Conservation (phyloP, 148 eudicot genomes). For the Oxyria digyna region DNA sequence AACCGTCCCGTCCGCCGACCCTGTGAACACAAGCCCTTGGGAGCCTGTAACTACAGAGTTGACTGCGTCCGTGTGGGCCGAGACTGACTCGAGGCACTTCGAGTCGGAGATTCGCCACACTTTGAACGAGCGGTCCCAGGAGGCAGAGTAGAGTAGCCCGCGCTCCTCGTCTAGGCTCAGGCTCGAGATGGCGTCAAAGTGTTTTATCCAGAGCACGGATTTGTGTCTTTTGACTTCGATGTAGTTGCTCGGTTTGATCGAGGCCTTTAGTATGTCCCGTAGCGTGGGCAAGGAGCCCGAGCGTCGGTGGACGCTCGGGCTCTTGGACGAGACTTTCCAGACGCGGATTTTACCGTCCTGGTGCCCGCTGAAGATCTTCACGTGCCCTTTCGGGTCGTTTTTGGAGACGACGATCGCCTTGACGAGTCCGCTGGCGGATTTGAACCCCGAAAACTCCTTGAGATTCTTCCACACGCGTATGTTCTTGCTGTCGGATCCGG, state of each 20-base stretch:
- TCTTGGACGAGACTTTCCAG: background rate
- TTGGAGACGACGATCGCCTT: slow-evolving; percentile 8
- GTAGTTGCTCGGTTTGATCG: slow-evolving; percentile 8
- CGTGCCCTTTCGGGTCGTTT: background rate
- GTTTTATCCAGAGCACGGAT: slow-evolving; percentile 2
- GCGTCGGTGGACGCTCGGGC: background rate
- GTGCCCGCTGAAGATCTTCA: slow-evolving; percentile 9
- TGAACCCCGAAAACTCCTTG: slow-evolving; percentile 8
- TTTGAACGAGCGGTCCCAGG: slow-evolving; percentile 12
- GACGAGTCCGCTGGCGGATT: slow-evolving; percentile 11
- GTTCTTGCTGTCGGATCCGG: slow-evolving; percentile 13
- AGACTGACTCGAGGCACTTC: slow-evolving; percentile 9
- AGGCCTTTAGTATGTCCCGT: background rate
- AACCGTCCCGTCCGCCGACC: slow-evolving; percentile 13
- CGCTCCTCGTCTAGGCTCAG: slow-evolving; percentile 2
- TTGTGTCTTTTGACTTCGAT: slow-evolving; percentile 2
- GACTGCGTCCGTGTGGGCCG: slow-evolving; percentile 13
- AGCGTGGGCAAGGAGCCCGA: slow-evolving; percentile 5
- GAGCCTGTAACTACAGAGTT: slow-evolving; percentile 4
- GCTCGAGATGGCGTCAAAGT: slow-evolving; percentile 11
- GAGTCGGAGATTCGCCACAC: slow-evolving; percentile 10
- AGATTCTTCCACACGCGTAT: slow-evolving; percentile 12
- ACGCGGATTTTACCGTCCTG: slow-evolving; percentile 15
- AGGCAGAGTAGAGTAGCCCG: slow-evolving; percentile 9
- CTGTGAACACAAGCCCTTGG: slow-evolving; percentile 5